Conservation (phyloP, 2,329 filamentous ascomycete species). For the Mollisia scopiformis region DNA sequence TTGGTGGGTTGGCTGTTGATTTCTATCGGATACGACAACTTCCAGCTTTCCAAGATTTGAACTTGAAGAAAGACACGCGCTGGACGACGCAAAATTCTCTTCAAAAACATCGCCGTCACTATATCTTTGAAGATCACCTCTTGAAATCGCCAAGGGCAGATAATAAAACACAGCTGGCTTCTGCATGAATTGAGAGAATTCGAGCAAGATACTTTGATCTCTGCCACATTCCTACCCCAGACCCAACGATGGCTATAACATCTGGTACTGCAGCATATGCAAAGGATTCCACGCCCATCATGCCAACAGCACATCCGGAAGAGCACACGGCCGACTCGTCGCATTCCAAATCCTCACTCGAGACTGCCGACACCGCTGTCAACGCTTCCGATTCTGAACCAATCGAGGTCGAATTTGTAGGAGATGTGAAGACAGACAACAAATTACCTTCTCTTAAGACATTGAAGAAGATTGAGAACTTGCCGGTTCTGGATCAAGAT, state of each 20-base stretch:
- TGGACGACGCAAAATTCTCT: neutral
- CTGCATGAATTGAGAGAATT: conserved; percentile 1
- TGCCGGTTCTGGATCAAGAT: conserved; percentile 35
- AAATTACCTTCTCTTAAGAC: conserved; percentile 53
- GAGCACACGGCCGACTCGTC: neutral
- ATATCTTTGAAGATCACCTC: neutral
- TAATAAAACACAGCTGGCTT: neutral
- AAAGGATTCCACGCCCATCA: neutral
- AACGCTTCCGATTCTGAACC: neutral
- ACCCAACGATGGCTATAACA: neutral
- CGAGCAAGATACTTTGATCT: neutral
- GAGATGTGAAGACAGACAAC: conserved; percentile 58
- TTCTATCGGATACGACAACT: neutral
- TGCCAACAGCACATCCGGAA: neutral
- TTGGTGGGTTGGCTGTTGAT: neutral
- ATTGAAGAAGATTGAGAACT: conserved; percentile 51
- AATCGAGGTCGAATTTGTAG: conserved; percentile 52
- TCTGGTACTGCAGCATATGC: neutral
- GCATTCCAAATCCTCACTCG: neutral
- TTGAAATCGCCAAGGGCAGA: neutral
- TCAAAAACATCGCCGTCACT: neutral
- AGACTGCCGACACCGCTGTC: neutral
- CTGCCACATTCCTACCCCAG: neutral
- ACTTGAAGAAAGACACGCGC: neutral
- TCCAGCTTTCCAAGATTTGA: neutral